Base-by-base conservation (phyloP, 441 rosid species). In the Metrosideros polymorpha region DNA sequence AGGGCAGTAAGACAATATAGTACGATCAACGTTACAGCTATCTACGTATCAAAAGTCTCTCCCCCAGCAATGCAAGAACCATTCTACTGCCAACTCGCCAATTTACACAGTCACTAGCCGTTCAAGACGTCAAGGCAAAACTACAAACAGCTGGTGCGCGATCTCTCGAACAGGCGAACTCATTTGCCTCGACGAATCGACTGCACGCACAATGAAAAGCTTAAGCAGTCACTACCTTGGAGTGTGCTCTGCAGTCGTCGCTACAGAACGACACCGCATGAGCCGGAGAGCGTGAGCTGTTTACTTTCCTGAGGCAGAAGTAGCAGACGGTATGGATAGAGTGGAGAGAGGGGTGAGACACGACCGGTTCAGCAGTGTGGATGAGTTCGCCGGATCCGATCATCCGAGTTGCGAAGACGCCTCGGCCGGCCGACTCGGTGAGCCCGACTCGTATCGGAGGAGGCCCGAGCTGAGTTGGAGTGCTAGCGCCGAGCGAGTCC, bases 341-440 rank as follows among this genome's bases (percentile, higher is more conserved):
- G 25, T 91, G 88, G 57, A 93, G 88, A 47, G 97, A 91, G 77
- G 98, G 98, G 86, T 88, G 92, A 86, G 94, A 86, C 49, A 94
- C 39, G 47, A 92, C 77, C 27, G 98, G 98, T 9, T 93, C 92
- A 2, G 99, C 99, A 9, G 95, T 93, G 90, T 96, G 99, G 82
- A 96, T 93, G 86, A 95, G 93, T 53, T 95, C 97, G 47, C 99
- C 96, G 42, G 92, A 92, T 5, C 88, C 85, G 88, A 96, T 94
- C 85, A 90, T 87, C 87, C 96, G 92, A 7, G 93, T 93, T 15
- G 98, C 93, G 90, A 94, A 96, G 82, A 96, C 97, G 87, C 95
- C 99, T 2, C 99, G 94, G 82, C 98, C 98, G 3, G 96, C 97
- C 82, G 95, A 91, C 90, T 88, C 94, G 6, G 98, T 96, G 85